These are phyloP conservation scores for Bretschneidera sinensis DNA, from an alignment of 345 rosid species.

Conservation along the genomic window DNA sequence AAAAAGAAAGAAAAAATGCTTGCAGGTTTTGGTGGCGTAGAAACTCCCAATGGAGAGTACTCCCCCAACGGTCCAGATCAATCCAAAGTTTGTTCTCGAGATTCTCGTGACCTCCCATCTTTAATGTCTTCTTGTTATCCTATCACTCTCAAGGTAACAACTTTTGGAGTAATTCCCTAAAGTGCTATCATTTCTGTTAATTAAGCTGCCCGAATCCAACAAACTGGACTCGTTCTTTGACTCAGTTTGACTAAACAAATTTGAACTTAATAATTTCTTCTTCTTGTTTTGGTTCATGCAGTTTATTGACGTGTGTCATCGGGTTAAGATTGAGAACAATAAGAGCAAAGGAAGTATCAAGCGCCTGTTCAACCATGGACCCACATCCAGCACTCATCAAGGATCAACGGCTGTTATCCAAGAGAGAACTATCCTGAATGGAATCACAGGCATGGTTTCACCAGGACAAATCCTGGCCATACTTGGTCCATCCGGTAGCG, in stretches of 20 bases:
- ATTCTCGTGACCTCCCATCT: slow-evolving; percentile 42
- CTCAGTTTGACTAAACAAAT: slow-evolving; percentile 5
- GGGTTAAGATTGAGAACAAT: slow-evolving; percentile 40
- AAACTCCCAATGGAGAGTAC: slow-evolving; percentile 25
- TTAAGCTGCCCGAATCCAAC: slow-evolving; percentile 15
- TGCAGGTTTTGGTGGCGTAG: slow-evolving; percentile 21
- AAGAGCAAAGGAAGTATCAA: slow-evolving; percentile 23
- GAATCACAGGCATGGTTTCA: slow-evolving; percentile 69
- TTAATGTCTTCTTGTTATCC: slow-evolving; percentile 56
- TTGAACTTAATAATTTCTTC: neutral
- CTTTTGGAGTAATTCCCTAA: neutral
- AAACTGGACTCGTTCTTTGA: slow-evolving; percentile 28
- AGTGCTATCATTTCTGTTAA: neutral
- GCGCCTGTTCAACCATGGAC: slow-evolving; percentile 26
- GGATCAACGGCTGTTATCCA: slow-evolving; percentile 17
- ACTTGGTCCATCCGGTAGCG: slow-evolving; percentile 94
- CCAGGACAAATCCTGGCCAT: slow-evolving; percentile 89
- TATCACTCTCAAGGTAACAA: slow-evolving; percentile 73
- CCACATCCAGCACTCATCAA: slow-evolving; percentile 24
- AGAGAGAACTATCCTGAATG: slow-evolving; percentile 57
- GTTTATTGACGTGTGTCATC: slow-evolving; percentile 70
- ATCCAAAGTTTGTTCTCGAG: slow-evolving; percentile 30
- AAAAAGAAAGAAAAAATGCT: slow-evolving; percentile 27
- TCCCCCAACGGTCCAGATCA: slow-evolving; percentile 31
- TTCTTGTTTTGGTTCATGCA: slow-evolving; percentile 26